Base-by-base conservation (phyloP, 2,329 filamentous ascomycete genomes). In the Nemania bipapillata region DNA sequence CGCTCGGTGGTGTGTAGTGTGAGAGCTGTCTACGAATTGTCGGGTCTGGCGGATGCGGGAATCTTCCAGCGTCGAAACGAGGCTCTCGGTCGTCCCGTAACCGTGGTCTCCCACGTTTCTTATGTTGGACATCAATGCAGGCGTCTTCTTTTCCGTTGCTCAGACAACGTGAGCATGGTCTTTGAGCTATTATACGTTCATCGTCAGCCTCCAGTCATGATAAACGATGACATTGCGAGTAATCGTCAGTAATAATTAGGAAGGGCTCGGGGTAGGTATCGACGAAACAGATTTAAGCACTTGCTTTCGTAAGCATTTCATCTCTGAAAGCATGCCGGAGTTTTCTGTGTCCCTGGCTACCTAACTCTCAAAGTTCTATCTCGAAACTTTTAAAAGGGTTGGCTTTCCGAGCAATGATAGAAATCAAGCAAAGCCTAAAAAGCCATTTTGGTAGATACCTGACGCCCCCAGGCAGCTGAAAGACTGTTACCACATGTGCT, bases 51-150 rank as follows among this genome's bases (percentile, higher is more conserved):
- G 81, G 79, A 68, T 83, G 82, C 53, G 82, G 79, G 66, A 83
- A 84, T 66, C 85, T 82, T 2, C 83, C 77, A 17, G 82, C 77
- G 66, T 90, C 88, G 74, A 86, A 89, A 70, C 87, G 84, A 56
- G 85, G 77, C 71, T 90, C 88, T 73, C 87, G 83, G 68, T 92
- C 91, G 76, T 95, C 92, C 74, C 92, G 88, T 73, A 96, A 83
- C 71, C 92, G 86, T 68, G 92, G 92, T 56, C 92, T 86, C 49
- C 92, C 92, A 74, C 92, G 85, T 79, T 95, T 96, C 80, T 95
- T 96, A 80, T 96, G 92, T 76, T 93, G 91, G 37, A 96, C 92
- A 79, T 96, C 92, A 74, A 93, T 85, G 77, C 92, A 96, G 7
- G 90, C 86, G 66, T 94, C 91, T 83, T 95, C 85, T 75, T 95